A percentile compares a stretch with the other conserved stretches of the same genome.
Evolutionary conservation across 2,329 filamentous ascomycete genomes (phyloP).

Genomic region (Aspergillus sp.): DNA sequence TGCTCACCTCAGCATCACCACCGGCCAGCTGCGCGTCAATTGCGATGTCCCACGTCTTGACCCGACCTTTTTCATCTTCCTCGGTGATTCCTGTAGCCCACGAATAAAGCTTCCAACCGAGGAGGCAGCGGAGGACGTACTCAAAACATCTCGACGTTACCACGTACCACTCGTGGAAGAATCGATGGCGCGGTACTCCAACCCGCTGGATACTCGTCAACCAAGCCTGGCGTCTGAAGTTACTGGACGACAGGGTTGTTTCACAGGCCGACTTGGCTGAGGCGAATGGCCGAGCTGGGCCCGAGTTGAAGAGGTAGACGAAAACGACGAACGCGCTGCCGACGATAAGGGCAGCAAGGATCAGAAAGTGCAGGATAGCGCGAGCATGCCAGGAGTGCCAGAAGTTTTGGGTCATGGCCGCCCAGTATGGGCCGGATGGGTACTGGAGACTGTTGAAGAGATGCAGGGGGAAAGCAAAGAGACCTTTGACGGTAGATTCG

Average conservation of each 20-base stretch:
- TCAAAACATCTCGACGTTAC: conserved; percentile 78
- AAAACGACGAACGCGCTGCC: conserved; percentile 57
- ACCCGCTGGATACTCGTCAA: conserved; percentile 89
- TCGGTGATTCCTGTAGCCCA: conserved; percentile 75
- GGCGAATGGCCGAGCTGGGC: conserved; percentile 53
- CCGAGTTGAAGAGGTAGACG: conserved; percentile 57
- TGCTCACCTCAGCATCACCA: conserved; percentile 85
- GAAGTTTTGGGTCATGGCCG: conserved; percentile 25
- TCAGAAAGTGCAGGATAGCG: conserved; percentile 45
- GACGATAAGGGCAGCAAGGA: conserved; percentile 52
- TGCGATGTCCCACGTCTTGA: conserved; percentile 91
- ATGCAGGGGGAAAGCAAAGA: conserved; percentile 64
- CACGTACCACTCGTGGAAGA: conserved; percentile 80
- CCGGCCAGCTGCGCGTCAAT: conserved; percentile 90
- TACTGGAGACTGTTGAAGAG: conserved; percentile 46
- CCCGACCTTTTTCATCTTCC: conserved; percentile 79
- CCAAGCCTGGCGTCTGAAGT: conserved; percentile 86
- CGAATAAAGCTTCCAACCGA: conserved; percentile 76
- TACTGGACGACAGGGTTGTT: conserved; percentile 64
- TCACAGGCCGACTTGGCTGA: conserved; percentile 34
- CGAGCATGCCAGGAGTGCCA: conserved; percentile 39
- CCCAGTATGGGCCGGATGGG: conserved; percentile 23
- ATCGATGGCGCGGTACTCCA: conserved; percentile 84
- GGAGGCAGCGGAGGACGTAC: conserved; percentile 72
- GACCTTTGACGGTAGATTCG: conserved; percentile 64